Percentiles rank a stretch among this genome's conserved stretches.
These are phyloP conservation scores for Colletotrichum sp. DNA, from an alignment of 2,329 filamentous ascomycete genomes.

Conservation along the genomic window DNA sequence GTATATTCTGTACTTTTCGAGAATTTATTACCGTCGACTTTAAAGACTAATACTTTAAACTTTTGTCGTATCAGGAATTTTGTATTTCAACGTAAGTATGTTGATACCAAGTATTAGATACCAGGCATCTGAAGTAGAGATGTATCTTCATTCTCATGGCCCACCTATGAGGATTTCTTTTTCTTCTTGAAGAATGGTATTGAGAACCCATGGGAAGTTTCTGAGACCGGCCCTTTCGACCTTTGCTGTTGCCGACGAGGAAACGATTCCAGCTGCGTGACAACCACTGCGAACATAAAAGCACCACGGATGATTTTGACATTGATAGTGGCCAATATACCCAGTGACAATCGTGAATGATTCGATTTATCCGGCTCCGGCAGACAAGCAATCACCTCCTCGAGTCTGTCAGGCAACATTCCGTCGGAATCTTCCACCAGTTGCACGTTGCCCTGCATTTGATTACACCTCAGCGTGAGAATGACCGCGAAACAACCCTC, in stretches of 20 bases:
- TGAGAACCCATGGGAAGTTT: background rate
- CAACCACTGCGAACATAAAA: background rate
- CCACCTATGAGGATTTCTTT: background rate
- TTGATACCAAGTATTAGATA: too few relatives aligned
- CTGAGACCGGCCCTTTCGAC: fast-evolving
- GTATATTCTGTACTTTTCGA: too few relatives aligned
- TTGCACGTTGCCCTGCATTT: background rate
- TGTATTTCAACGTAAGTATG: too few relatives aligned
- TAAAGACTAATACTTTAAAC: too few relatives aligned
- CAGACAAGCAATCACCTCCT: background rate
- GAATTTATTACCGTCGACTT: too few relatives aligned
- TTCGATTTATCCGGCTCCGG: background rate
- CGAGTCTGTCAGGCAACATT: background rate
- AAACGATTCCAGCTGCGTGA: background rate
- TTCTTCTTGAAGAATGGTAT: background rate
- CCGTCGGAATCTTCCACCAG: background rate
- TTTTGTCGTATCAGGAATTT: too few relatives aligned
- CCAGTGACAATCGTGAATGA: fast-evolving
- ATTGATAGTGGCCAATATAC: background rate
- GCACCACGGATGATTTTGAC: background rate
- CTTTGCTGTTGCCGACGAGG: fast-evolving
- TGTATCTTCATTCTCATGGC: fast-evolving
- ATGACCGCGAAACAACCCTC: background rate
- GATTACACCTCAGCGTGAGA: background rate
- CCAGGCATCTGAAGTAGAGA: fast-evolving